Conservation (phyloP, 2,329 filamentous ascomycete genomes). For the Dothistroma pini region DNA sequence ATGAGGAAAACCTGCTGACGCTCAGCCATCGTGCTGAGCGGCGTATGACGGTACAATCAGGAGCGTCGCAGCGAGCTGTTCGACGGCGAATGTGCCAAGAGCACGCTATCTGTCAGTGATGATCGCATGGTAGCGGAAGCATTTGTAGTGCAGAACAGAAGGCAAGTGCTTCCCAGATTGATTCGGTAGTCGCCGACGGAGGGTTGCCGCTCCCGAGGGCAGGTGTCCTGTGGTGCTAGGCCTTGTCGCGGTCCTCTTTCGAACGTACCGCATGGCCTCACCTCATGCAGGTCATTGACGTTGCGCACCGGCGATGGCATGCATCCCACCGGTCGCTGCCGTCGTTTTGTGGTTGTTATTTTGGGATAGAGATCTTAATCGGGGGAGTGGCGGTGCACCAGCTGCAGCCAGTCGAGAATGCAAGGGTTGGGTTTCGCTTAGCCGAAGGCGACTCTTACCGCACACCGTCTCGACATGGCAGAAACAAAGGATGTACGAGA, state of each 20-base stretch:
- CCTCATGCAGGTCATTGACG: conserved; percentile 1
- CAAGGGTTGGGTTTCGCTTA: neutral
- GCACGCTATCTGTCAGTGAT: neutral
- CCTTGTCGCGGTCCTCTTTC: neutral
- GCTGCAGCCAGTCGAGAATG: no score
- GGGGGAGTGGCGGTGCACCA: neutral
- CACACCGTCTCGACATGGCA: neutral
- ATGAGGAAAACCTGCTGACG: neutral
- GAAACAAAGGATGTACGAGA: neutral
- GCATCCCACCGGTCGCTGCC: neutral
- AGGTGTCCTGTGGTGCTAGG: neutral
- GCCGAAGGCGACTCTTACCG: neutral
- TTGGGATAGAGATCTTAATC: neutral
- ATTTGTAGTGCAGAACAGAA: neutral
- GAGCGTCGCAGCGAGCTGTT: neutral
- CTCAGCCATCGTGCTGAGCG: neutral
- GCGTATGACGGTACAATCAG: neutral
- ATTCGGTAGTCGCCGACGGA: neutral
- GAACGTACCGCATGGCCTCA: neutral
- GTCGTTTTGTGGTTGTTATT: neutral
- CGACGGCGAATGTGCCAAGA: neutral
- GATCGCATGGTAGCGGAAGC: neutral
- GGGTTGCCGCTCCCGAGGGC: neutral
- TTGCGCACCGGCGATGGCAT: neutral
- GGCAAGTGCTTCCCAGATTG: neutral